phyloP scores from a whole-genome alignment of 2,329 filamentous ascomycete species.

The Sarocladium kiliense region DNA sequence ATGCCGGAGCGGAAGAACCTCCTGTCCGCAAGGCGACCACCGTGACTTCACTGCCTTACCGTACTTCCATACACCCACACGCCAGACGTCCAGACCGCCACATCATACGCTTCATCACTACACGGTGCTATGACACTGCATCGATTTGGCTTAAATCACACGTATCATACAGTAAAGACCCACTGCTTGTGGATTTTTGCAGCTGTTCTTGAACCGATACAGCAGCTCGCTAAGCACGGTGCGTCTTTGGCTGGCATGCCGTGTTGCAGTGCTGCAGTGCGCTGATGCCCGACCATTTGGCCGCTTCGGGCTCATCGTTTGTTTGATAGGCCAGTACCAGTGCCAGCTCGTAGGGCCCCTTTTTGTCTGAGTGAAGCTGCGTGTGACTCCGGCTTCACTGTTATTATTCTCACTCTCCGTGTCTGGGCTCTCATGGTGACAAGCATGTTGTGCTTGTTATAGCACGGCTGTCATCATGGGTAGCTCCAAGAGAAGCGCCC shows the following conservation, averaged over 20 bases:
- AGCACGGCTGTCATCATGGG: conserved; percentile 23
- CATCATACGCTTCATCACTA: background rate
- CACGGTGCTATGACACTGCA: background rate
- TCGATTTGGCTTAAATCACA: background rate
- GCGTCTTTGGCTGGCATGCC: background rate
- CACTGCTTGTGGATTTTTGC: background rate
- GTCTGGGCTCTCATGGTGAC: background rate
- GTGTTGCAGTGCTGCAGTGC: background rate
- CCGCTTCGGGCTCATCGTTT: conserved; percentile 1
- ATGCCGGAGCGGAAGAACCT: conserved; percentile 5
- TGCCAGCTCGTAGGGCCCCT: background rate
- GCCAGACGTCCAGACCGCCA: background rate
- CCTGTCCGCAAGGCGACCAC: background rate
- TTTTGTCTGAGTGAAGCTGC: background rate
- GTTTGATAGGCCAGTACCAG: conserved; percentile 3
- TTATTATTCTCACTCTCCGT: too few relatives aligned
- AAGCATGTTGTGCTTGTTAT: conserved; percentile 8
- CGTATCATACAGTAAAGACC: background rate
- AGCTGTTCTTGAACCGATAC: background rate
- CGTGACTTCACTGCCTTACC: conserved; percentile 5
- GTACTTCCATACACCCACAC: too few relatives aligned
- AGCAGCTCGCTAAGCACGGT: conserved; percentile 3
- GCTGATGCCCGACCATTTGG: conserved; percentile 8
- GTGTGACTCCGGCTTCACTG: background rate
- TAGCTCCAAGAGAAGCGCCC: conserved; percentile 28